Conservation (phyloP, 106 monocot species). For the Dioscorea alata region DNA sequence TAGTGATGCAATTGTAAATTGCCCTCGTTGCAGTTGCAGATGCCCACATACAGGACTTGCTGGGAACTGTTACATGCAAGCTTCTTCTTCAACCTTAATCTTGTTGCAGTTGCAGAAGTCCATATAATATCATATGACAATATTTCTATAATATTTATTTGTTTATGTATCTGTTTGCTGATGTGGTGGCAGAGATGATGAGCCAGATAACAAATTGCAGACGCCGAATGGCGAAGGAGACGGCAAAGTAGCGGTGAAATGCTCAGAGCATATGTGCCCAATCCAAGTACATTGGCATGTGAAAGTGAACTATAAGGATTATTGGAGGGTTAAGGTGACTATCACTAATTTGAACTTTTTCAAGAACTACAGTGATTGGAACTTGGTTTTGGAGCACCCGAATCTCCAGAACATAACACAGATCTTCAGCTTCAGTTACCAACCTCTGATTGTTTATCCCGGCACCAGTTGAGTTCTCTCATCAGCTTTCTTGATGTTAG, state of each 20-base stretch:
- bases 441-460: slow-evolving; percentile 37
- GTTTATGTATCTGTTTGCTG: not conserved
- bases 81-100: not conserved
- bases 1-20: slow-evolving; percentile 42
- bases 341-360: slow-evolving; percentile 57
- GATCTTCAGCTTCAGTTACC: slow-evolving; percentile 73
- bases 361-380: slow-evolving; percentile 87
- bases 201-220: slow-evolving; percentile 1
- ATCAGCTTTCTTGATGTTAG: not conserved
- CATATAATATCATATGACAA: no score
- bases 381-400: slow-evolving; percentile 76
- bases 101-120: not conserved
- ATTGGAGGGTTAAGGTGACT: slow-evolving; percentile 91
- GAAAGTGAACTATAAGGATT: slow-evolving; percentile 59
- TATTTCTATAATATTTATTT: no score
- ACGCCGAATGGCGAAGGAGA: not conserved
- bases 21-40: slow-evolving; percentile 68
- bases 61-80: slow-evolving; percentile 38
- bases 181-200: slow-evolving; percentile 14
- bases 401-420: slow-evolving; percentile 40
- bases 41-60: slow-evolving; percentile 24
- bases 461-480: slow-evolving; percentile 33
- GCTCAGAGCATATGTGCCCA: slow-evolving; percentile 82
- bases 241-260: slow-evolving; percentile 10
- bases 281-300: slow-evolving; percentile 84